A percentile compares a stretch with the other conserved stretches of the same genome.
These are phyloP conservation scores for Thymus mandschuricus DNA, from an alignment of 257 asterid genomes.

Conservation along the genomic window DNA sequence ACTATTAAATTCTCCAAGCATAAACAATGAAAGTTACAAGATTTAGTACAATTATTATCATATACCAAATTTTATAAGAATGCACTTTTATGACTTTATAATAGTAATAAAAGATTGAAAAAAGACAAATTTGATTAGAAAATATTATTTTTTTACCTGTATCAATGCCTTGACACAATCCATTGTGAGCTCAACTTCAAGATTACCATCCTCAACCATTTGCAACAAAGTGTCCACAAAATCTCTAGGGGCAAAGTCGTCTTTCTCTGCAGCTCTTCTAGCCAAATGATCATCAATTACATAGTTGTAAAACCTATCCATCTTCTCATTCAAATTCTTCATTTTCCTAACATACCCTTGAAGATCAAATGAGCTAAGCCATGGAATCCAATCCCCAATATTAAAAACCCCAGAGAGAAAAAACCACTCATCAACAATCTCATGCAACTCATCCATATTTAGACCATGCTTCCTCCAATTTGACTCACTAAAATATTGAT, in stretches of 20 bases:
- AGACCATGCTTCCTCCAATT: background rate
- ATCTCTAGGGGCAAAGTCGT: conserved; percentile 18
- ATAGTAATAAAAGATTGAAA: background rate
- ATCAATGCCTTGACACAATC: conserved; percentile 46
- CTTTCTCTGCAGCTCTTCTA: conserved; percentile 1
- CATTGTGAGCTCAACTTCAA: conserved; percentile 40
- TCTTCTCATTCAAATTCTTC: conserved; percentile 30
- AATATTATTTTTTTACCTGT: conserved; percentile 28
- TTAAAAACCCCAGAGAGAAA: conserved; percentile 37
- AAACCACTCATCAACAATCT: conserved; percentile 44
- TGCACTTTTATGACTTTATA: too few relatives aligned
- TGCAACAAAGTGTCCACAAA: conserved; percentile 39
- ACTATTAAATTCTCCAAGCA: conserved; percentile 3
- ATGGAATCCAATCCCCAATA: conserved; percentile 57
- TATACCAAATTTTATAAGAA: too few relatives aligned
- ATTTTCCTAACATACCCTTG: conserved; percentile 44
- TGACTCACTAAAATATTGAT: background rate
- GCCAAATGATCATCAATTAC: conserved; percentile 50
- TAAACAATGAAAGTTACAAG: background rate
- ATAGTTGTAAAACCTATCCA: conserved; percentile 37
- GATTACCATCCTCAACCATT: conserved; percentile 39
- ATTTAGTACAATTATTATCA: background rate
- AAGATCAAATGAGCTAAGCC: conserved; percentile 45
- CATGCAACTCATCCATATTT: conserved; percentile 32
- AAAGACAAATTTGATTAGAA: background rate